Percentiles rank a stretch among this genome's conserved stretches.
Evolutionary conservation across 345 rosid genomes (phyloP).

Genomic region (Streptanthus diversifolius): DNA sequence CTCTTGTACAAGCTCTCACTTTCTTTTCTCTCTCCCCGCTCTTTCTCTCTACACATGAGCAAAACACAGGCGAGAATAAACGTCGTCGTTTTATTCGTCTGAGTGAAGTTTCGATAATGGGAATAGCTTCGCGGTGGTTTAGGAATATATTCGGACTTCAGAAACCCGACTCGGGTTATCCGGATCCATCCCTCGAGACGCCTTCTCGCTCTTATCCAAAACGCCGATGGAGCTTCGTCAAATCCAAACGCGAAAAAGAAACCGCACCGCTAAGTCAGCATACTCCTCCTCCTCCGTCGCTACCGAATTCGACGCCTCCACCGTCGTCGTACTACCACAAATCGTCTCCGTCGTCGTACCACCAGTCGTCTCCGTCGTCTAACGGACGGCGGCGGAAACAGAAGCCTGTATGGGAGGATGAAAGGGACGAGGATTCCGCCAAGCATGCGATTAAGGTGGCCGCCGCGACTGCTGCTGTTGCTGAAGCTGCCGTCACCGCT

Average conservation of each 20-base stretch:
- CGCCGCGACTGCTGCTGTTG: slow-evolving; percentile 72
- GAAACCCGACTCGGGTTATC: slow-evolving; percentile 42
- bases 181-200: slow-evolving; percentile 1
- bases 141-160: slow-evolving; percentile 64
- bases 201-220: slow-evolving; percentile 36
- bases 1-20: neutral
- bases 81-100: slow-evolving; percentile 4
- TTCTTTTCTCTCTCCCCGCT: neutral
- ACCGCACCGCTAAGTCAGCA: slow-evolving; percentile 4
- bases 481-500: slow-evolving; percentile 75
- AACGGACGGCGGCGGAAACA: slow-evolving; percentile 13
- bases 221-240: slow-evolving; percentile 89
- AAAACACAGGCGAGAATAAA: slow-evolving; percentile 5
- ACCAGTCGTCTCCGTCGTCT: slow-evolving; percentile 9
- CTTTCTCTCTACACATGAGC: neutral
- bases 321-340: neutral
- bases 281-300: neutral
- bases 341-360: slow-evolving; percentile 7
- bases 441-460: slow-evolving; percentile 80
- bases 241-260: slow-evolving; percentile 50
- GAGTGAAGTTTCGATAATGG: slow-evolving; percentile 42
- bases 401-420: slow-evolving; percentile 14
- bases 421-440: slow-evolving; percentile 32
- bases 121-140: slow-evolving; percentile 81
- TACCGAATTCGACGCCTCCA: slow-evolving; percentile 6